Evolutionary conservation across 2,329 filamentous ascomycete genomes (phyloP), one percentile per base, ranked within the genome.

Genomic region (Monilinia aucupariae): DNA sequence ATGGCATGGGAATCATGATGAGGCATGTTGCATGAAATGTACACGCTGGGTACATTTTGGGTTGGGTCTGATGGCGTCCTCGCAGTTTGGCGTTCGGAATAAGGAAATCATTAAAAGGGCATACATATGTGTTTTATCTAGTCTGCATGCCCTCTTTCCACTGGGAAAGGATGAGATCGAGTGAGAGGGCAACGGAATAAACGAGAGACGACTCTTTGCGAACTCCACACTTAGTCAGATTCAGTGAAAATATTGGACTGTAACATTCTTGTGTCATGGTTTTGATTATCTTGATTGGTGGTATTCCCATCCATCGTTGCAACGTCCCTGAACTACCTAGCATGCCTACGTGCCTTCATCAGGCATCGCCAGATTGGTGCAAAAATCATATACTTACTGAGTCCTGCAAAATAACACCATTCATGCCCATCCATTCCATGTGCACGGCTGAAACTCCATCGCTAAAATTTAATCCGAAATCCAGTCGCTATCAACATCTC

Each of bases 61-160:
- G 54, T 48, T 58, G 54, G 54, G 43, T 47, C n/a, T 58, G 9
- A 47, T 47, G 25, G 54, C 47, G 54, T 47, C 54, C 47, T n/a
- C 41, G 34, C 41, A 58, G 15, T 58, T 25, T 47, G 54, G 54
- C 43, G 54, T 55, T 45, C 32, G 48, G 50, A 22, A n/a, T 20
- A 55, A 13, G 50, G 37, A 22, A 41, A 61, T 47, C 34, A 32
- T 27, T 45, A 61, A 54, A 54, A n/a, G 48, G 37, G n/a, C n/a
- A n/a, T n/a, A n/a, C n/a, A n/a, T n/a, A 34, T 10, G 48, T 55
- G 25, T 25, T 30, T 43, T 39, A 43, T 22, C 20, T n/a, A 22
- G 10, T 58, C 34, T 37, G 41, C 41, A 58, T 48, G 15, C 25
- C 20, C 25, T 47, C 7, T 32, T 47, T 47, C 20, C 41, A 34